Conservation (phyloP, 345 rosid genomes). For the Camelina sativa region DNA sequence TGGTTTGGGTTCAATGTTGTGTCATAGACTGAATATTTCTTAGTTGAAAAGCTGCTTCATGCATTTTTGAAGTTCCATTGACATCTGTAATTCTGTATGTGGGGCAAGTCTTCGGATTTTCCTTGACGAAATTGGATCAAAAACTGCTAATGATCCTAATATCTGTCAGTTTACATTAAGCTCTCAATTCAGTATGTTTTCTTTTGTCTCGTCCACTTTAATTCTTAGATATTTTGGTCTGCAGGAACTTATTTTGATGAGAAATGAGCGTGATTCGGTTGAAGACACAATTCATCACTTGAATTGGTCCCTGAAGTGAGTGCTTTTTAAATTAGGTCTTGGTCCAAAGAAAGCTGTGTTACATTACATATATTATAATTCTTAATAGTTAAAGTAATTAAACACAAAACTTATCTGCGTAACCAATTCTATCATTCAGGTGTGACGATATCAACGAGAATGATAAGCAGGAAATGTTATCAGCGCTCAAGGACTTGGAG, state of each 20-base stretch:
- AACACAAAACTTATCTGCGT: not conserved
- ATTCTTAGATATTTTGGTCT: constrained; percentile 1
- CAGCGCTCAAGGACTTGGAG: constrained; percentile 58
- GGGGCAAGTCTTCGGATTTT: not conserved
- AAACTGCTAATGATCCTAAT: not conserved
- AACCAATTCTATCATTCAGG: constrained; percentile 49
- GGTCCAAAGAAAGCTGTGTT: not conserved
- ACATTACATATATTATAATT: not conserved
- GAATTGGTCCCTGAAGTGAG: constrained; percentile 84
- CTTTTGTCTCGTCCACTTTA: not conserved
- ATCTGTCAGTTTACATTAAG: not conserved
- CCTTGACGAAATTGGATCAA: constrained; percentile 5
- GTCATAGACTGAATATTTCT: not conserved
- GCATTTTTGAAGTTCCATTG: not conserved
- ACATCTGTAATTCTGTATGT: not conserved
- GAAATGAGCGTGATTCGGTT: constrained; percentile 81
- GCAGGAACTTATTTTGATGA: constrained; percentile 78
- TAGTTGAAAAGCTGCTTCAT: not conserved
- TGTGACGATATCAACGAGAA: constrained; percentile 53
- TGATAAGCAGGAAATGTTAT: constrained; percentile 51
- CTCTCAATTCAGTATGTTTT: not conserved
- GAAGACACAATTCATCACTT: constrained; percentile 87
- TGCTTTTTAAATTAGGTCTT: constrained; percentile 12
- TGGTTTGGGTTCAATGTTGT: constrained; percentile 3
- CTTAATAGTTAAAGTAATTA: not conserved